phyloP scores from a whole-genome alignment of 805 yeast species.

The Kodamaea kakaduensis region DNA sequence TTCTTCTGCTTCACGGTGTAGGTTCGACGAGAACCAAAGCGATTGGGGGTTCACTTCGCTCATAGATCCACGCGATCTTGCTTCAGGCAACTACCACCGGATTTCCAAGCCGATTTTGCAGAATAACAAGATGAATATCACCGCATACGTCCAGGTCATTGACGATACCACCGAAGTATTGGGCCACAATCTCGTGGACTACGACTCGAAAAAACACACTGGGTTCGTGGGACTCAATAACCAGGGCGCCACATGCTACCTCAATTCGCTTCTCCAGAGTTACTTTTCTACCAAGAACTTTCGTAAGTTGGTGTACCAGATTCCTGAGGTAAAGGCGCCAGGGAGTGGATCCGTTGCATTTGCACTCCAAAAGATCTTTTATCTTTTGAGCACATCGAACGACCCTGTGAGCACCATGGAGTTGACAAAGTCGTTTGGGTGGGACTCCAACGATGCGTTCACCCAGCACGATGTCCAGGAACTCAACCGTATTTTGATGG shows the following conservation, averaged over 20 bases:
- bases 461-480: conserved; percentile 99
- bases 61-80: conserved; percentile 52
- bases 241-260: conserved; percentile 98
- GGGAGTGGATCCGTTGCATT: conserved; percentile 58
- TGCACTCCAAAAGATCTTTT: conserved; percentile 85
- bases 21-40: conserved; percentile 69
- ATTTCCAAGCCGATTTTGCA: conserved; percentile 37
- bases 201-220: conserved; percentile 81
- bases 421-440: conserved; percentile 89
- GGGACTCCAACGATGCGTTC: conserved; percentile 95
- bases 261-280: conserved; percentile 88
- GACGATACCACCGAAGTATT: conserved; percentile 89
- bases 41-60: conserved; percentile 97
- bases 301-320: conserved; percentile 80
- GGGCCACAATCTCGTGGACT: conserved; percentile 84
- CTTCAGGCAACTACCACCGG: conserved; percentile 23
- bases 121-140: conserved; percentile 59
- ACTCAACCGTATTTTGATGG: conserved; percentile 92
- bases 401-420: conserved; percentile 82
- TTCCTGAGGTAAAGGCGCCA: conserved; percentile 53
- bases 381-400: conserved; percentile 66
- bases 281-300: conserved; percentile 81
- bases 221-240: conserved; percentile 91
- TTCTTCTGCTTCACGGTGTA: conserved; percentile 64
- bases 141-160: conserved; percentile 71